Evolutionary conservation across 148 eudicot species (phyloP), one percentile per base, ranked within the genome.

Genomic region (Drosera capensis): DNA sequence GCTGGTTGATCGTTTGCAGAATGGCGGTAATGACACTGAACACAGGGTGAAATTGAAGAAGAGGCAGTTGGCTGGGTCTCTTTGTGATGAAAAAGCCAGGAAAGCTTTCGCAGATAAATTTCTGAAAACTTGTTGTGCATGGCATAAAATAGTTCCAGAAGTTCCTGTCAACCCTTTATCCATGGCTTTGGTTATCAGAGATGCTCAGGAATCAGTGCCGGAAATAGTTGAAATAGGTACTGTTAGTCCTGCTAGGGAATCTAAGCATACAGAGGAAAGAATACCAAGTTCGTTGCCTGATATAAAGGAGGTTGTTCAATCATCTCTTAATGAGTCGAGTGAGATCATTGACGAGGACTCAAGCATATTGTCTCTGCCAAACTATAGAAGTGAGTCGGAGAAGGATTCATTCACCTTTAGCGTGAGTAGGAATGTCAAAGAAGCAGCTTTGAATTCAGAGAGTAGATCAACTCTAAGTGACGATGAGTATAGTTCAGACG

Each of bases 21-120:
- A 67, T 66, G 78, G 78, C 60, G 61, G 55, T 28, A 76, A 37
- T 66, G 82, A 67, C 46, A 74, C 79, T 67, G 79, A 84, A 48
- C 68, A 73, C 40, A 82, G 74, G 39, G 99, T 80, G 60, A 84
- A 81, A 63, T 58, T 85, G 57, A 90, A 85, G 70, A 81, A 80
- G 64, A 76, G 77, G 74, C 78, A 62, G 25, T 49, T 73, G 55
- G 78, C 71, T 54, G 81, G 86, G 54, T 78, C 74, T 64, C 77
- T 74, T 41, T 76, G 71, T 34, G 65, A 66, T 54, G 61, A 67
- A n/a, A 68, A 58, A 60, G 62, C 59, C 20, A 75, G 73, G 31
- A 69, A 60, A 71, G 81, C 88, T 73, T 90, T 75, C 70, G 80
- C 85, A 95, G 87, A 85, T 46, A 70, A 66, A 52, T 62, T 84